phyloP scores from a whole-genome alignment of 352 stramenopile species.

The Blastocystis sp. region DNA sequence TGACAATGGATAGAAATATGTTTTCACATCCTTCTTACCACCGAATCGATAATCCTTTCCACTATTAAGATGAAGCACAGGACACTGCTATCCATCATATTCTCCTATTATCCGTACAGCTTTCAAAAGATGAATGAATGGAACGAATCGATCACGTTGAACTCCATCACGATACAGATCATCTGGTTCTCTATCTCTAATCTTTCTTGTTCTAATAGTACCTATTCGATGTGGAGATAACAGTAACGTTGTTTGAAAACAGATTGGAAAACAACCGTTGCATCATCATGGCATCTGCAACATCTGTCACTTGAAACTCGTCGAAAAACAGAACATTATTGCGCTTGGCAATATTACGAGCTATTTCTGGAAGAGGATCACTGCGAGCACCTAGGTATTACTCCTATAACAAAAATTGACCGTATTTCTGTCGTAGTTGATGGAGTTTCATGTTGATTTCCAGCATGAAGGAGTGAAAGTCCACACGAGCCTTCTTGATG shows the following conservation, averaged over 20 bases:
- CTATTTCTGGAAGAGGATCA: slow-evolving; percentile 72
- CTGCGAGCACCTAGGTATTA: slow-evolving; percentile 10
- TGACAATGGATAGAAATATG: slow-evolving; percentile 71
- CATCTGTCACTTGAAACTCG: slow-evolving; percentile 94
- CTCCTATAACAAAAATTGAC: not conserved
- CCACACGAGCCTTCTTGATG: slow-evolving; percentile 76
- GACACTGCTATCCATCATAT: slow-evolving; percentile 71
- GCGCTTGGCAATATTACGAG: slow-evolving; percentile 76
- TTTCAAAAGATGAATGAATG: slow-evolving; percentile 86
- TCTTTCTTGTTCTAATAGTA: too few species aligned
- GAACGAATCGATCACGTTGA: slow-evolving; percentile 89
- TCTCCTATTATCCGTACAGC: slow-evolving; percentile 31
- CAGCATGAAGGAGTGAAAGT: slow-evolving; percentile 95
- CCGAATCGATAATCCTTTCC: slow-evolving; percentile 72
- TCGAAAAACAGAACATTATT: slow-evolving; percentile 88
- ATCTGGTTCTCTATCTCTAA: slow-evolving; percentile 69
- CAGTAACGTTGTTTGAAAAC: slow-evolving; percentile 78
- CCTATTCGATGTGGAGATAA: slow-evolving; percentile 90
- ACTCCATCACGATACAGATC: slow-evolving; percentile 87
- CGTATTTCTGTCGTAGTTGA: slow-evolving; percentile 77
- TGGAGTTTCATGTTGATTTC: slow-evolving; percentile 85
- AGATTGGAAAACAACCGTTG: slow-evolving; percentile 83
- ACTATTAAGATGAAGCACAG: slow-evolving; percentile 72
- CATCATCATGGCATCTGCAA: slow-evolving; percentile 90
- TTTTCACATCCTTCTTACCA: slow-evolving; percentile 63